phyloP scores from a whole-genome alignment of 2,329 filamentous ascomycete species.

The Mycosphaerella sp. region DNA sequence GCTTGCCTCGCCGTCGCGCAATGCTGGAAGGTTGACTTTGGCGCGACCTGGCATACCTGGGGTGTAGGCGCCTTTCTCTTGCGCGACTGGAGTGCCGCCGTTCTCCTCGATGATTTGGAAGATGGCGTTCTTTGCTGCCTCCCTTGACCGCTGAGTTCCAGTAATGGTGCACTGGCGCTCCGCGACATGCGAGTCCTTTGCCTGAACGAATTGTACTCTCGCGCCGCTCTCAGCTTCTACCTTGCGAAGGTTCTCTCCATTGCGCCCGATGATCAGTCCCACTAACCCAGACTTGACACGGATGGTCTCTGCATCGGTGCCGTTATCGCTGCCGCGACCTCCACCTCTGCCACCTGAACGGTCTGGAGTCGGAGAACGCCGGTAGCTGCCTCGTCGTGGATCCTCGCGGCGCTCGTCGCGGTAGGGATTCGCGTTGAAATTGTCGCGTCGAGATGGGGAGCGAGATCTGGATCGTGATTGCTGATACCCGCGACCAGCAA shows the following conservation, averaged over 20 bases:
- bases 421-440: constrained; percentile 64
- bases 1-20: constrained; percentile 75
- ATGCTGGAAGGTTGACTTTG: constrained; percentile 42
- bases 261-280: constrained; percentile 82
- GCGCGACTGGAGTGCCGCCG: constrained; percentile 47
- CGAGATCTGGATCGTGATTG: constrained; percentile 63
- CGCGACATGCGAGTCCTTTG: constrained; percentile 62
- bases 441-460: constrained; percentile 62
- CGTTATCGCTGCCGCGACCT: constrained; percentile 49
- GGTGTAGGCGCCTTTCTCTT: constrained; percentile 34
- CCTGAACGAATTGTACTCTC: constrained; percentile 80
- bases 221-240: constrained; percentile 79
- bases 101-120: constrained; percentile 84
- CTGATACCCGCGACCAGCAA: constrained; percentile 53
- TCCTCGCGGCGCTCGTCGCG: constrained; percentile 76
- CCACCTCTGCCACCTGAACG: constrained; percentile 29
- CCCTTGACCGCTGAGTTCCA: constrained; percentile 63
- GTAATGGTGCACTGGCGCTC: constrained; percentile 82
- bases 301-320: constrained; percentile 77
- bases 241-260: constrained; percentile 79
- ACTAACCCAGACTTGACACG: constrained; percentile 81
- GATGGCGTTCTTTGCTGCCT: constrained; percentile 75
- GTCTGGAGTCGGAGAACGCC: constrained; percentile 65
- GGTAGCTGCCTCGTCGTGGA: constrained; percentile 51
- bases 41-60: constrained; percentile 34